phyloP scores from a whole-genome alignment of 352 stramenopile genomes.

The Phytopythium cucurbitacearum region DNA sequence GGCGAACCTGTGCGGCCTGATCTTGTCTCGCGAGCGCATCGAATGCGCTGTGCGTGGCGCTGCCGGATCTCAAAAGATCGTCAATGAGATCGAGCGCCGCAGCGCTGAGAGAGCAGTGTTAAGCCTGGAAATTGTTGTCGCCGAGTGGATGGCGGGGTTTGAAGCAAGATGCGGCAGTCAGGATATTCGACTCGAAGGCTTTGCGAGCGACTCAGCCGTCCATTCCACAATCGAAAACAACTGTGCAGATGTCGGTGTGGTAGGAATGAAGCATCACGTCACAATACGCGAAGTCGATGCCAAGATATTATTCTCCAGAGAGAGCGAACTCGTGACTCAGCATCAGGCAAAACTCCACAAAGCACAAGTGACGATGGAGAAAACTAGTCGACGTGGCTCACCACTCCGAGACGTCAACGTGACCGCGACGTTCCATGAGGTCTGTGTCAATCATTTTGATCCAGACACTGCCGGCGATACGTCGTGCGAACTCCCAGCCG shows the following conservation, averaged over 20 bases:
- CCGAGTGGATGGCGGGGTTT: no score
- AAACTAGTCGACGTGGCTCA: neutral
- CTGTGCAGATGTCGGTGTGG: neutral
- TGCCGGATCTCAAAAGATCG: no score
- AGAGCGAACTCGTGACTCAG: neutral
- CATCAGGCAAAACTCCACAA: neutral
- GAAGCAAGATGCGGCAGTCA: no score
- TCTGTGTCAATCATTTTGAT: neutral
- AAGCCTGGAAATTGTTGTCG: no score
- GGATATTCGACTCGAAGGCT: no score
- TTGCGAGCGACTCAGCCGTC: neutral
- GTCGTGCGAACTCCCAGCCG: neutral
- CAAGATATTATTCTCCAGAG: neutral
- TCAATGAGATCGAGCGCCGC: no score
- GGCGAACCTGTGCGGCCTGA: conserved; percentile 1
- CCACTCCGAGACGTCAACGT: neutral
- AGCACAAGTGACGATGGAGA: neutral
- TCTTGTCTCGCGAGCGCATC: neutral
- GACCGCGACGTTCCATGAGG: neutral
- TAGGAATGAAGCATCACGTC: neutral
- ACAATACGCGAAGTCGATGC: neutral
- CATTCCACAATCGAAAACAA: neutral
- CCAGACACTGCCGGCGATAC: neutral
- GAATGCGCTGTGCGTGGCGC: neutral
- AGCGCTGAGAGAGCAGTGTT: no score